A percentile compares a stretch with the other conserved stretches of the same genome.
Evolutionary conservation across 306 rosid species (phyloP).

Genomic region (Echinosophora koreensis): DNA sequence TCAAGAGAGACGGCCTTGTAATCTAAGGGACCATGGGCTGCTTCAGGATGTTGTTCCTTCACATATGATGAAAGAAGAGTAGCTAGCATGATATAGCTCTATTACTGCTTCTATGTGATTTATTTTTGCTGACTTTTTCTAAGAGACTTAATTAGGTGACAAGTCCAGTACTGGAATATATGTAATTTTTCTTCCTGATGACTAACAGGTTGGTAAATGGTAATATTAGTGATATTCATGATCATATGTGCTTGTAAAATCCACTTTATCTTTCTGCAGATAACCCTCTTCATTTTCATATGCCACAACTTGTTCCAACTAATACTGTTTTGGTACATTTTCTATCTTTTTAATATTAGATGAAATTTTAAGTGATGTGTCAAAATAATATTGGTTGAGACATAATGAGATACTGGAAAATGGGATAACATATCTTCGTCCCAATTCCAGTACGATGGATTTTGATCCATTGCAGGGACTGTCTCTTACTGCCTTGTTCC

Average conservation of each 20-base stretch:
- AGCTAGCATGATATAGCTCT: constrained; percentile 37
- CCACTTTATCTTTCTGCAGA: constrained; percentile 50
- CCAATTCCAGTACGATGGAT: constrained; percentile 1
- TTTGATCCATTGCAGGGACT: constrained; percentile 49
- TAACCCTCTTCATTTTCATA: constrained; percentile 40
- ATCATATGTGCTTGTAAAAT: constrained; percentile 50
- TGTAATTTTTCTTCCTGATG: constrained; percentile 54
- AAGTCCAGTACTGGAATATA: constrained; percentile 44
- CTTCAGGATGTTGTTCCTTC: constrained; percentile 86
- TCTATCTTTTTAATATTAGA: too few relatives aligned
- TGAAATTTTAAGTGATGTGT: too few relatives aligned
- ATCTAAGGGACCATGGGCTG: constrained; percentile 69
- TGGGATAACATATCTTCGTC: too few relatives aligned
- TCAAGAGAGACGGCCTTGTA: constrained; percentile 63
- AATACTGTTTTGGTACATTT: too few relatives aligned
- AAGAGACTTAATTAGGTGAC: constrained; percentile 43
- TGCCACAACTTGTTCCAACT: too few relatives aligned
- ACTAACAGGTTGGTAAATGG: constrained; percentile 42
- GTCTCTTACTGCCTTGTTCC: constrained; percentile 2
- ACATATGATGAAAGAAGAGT: constrained; percentile 70
- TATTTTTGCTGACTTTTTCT: constrained; percentile 54
- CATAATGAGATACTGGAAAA: too few relatives aligned
- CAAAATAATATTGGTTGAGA: too few relatives aligned
- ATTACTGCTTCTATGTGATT: constrained; percentile 39
- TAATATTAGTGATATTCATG: constrained; percentile 37